Evolutionary conservation across 371 early-diverging fungal genomes (phyloP), one percentile per base, ranked within the genome.

Genomic region (Homolaphlyctis polyrhiza): DNA sequence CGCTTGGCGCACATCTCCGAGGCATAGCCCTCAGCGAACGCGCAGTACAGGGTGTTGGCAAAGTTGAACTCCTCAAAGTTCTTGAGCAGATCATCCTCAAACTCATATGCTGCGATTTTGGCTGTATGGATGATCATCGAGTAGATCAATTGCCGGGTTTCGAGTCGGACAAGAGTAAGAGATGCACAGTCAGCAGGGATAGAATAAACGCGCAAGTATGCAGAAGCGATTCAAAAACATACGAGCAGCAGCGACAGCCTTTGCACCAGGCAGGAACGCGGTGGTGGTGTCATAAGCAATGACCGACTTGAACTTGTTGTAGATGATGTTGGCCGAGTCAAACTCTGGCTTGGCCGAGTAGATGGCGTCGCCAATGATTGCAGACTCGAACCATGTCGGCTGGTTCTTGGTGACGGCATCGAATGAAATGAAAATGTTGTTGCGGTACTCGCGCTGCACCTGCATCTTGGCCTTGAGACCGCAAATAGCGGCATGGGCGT

Each of bases 1-100:
- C 97, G 90, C 89, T 92, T 93, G 72, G 98, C 92, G 51, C 92
- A 87, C 91, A 96, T 92, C 80, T 98, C 98, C 55, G 95, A 82
- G 60, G 97, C 97, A 73, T 96, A 93, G 65, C 96, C 96, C 82
- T 98, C 98, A 57, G 87, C 89, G 70, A 98, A 80, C 66, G 90
- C 94, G 93, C 94, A 94, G 91, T 90, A 92, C 70, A 98, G 62
- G 72, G 84, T 75, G 86, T 93, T 95, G 76, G 96, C 95, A 62
- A 95, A 86, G 71, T 88, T 74, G 86, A 96, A 98, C 81, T 98
- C 92, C 74, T 90, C 87, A 66, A 91, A 87, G 86, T 94, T 88
- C 74, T 87, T 85, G 65, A 96, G 80, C 62, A 94, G 84, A 61
- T 91, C 91, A 68, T 91, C 90, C 61, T 86, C 85, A 63, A 89